Evolutionary conservation across 2,329 filamentous ascomycete species (phyloP).

Genomic region (Pseudogymnoascus sp.): DNA sequence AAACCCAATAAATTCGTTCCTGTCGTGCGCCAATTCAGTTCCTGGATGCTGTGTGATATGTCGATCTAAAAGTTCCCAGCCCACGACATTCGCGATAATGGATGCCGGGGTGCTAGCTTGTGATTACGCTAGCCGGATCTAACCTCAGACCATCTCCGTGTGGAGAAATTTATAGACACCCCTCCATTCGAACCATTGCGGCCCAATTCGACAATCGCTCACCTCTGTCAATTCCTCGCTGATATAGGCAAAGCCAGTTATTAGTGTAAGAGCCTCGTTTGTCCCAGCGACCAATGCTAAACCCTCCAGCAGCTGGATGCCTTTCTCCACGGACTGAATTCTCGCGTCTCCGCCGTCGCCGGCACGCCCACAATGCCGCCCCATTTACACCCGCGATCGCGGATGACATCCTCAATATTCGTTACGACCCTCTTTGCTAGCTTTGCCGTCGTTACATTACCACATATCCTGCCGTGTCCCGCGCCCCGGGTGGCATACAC

Average conservation of each 20-base stretch:
- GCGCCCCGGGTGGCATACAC: constrained; percentile 68
- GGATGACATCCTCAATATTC: constrained; percentile 90
- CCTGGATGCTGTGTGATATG: background rate
- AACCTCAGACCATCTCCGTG: constrained; percentile 2
- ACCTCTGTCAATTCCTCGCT: background rate
- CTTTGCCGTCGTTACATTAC: constrained; percentile 85
- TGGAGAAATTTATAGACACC: constrained; percentile 6
- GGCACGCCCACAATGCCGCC: constrained; percentile 58
- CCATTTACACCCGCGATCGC: constrained; percentile 84
- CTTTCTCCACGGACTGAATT: constrained; percentile 6
- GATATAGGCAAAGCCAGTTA: background rate
- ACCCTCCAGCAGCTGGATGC: background rate
- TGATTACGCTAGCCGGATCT: constrained; percentile 1
- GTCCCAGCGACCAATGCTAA: constrained; percentile 2
- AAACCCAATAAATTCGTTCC: background rate
- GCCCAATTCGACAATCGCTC: background rate
- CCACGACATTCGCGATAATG: constrained; percentile 8
- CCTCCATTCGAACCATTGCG: background rate
- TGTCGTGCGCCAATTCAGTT: constrained; percentile 7
- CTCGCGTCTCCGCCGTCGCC: constrained; percentile 1
- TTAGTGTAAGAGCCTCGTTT: background rate
- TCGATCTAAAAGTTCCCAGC: constrained; percentile 9
- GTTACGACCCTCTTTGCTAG: constrained; percentile 83
- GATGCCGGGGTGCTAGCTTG: constrained; percentile 1
- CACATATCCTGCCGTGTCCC: constrained; percentile 86